Conservation (phyloP, 306 rosid species). For the Datisca glomerata region DNA sequence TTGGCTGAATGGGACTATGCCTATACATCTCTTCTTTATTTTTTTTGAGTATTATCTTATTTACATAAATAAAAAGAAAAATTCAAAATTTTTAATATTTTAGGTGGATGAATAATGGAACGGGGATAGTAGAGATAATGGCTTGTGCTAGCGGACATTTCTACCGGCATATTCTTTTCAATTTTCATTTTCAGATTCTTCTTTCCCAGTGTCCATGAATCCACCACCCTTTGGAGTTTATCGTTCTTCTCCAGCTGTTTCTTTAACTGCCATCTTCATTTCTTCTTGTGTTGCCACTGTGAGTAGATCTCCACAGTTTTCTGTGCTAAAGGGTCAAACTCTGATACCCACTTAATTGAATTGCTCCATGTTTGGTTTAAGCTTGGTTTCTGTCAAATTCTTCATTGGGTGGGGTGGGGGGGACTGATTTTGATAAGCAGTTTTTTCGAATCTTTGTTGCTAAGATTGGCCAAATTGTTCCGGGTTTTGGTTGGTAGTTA, state of each 20-base stretch:
- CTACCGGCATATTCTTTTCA: slow-evolving; percentile 26
- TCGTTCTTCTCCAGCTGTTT: slow-evolving; percentile 9
- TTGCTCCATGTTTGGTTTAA: slow-evolving; percentile 17
- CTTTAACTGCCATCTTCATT: slow-evolving; percentile 4
- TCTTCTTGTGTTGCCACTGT: slow-evolving; percentile 5
- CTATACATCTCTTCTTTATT: slow-evolving; percentile 35
- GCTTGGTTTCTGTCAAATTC: slow-evolving; percentile 18
- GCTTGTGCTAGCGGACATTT: slow-evolving; percentile 31
- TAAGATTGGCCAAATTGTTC: slow-evolving; percentile 32
- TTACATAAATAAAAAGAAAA: not conserved
- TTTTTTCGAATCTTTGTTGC: slow-evolving; percentile 45
- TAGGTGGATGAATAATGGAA: slow-evolving; percentile 37
- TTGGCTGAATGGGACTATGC: slow-evolving; percentile 38
- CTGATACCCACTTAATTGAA: slow-evolving; percentile 25
- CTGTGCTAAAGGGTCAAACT: slow-evolving; percentile 17
- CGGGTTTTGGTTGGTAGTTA: slow-evolving; percentile 48
- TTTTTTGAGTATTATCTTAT: slow-evolving; percentile 2
- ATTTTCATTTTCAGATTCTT: slow-evolving; percentile 24
- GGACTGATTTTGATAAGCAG: slow-evolving; percentile 18
- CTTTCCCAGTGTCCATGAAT: slow-evolving; percentile 22
- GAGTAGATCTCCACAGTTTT: slow-evolving; percentile 13
- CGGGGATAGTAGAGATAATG: slow-evolving; percentile 34
- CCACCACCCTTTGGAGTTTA: slow-evolving; percentile 19
- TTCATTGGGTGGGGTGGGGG: slow-evolving; percentile 6
- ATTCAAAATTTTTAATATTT: slow-evolving; percentile 2